Evolutionary conservation across 2,329 filamentous ascomycete species (phyloP).

Genomic region (Nemania serpens): DNA sequence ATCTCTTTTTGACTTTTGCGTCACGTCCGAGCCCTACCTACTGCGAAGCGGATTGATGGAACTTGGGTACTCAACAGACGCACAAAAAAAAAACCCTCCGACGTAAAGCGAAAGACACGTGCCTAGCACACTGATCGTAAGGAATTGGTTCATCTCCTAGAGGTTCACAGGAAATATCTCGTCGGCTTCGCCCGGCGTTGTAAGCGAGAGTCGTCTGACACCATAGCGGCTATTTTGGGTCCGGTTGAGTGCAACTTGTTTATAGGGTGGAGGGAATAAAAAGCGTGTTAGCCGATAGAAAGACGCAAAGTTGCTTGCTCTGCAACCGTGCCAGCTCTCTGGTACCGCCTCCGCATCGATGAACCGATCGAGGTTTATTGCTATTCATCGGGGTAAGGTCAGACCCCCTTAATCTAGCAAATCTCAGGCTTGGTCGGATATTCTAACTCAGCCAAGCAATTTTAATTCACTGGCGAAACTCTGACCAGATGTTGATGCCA

Average conservation of each 20-base stretch:
- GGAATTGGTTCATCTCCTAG: background rate
- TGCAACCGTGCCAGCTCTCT: slow-evolving; percentile 4
- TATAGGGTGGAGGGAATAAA: background rate
- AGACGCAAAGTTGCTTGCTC: background rate
- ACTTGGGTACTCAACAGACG: too few relatives aligned
- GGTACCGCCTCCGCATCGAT: slow-evolving; percentile 2
- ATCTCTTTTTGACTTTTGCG: too few relatives aligned
- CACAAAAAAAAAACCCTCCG: too few relatives aligned
- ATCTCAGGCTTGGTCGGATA: too few relatives aligned
- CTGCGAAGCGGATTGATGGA: too few relatives aligned
- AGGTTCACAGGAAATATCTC: background rate
- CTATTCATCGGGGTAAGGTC: background rate
- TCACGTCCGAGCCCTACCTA: too few relatives aligned
- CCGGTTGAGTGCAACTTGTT: background rate
- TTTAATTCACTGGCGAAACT: background rate
- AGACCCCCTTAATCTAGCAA: too few relatives aligned
- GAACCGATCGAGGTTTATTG: background rate
- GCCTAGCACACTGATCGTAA: too few relatives aligned
- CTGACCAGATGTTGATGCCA: background rate
- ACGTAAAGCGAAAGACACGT: too few relatives aligned
- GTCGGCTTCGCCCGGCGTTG: background rate
- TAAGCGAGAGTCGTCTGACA: slow-evolving; percentile 11
- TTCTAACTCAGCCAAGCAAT: background rate
- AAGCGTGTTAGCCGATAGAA: background rate
- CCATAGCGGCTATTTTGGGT: slow-evolving; percentile 9